Evolutionary conservation across 2,329 filamentous ascomycete genomes (phyloP), one percentile per base, ranked within the genome.

Genomic region (Nemania sp.): DNA sequence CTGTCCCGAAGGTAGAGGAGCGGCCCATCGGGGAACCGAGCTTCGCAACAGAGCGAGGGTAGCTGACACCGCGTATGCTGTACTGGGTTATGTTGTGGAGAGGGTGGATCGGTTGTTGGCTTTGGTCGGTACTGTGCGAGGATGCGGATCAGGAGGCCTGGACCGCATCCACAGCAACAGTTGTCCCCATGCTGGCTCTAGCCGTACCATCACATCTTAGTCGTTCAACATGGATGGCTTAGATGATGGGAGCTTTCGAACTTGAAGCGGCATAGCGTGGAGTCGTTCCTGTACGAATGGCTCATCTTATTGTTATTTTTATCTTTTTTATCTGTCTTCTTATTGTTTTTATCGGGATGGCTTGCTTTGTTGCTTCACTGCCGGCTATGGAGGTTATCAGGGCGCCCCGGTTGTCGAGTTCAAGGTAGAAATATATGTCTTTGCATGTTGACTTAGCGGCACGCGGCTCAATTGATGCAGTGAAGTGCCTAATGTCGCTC

Each of bases 221-320:
- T n/a, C n/a, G n/a, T n/a, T n/a, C n/a, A n/a, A n/a, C n/a, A n/a
- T n/a, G n/a, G n/a, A n/a, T n/a, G n/a, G n/a, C n/a, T n/a, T n/a
- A n/a, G n/a, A n/a, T n/a, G n/a, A n/a, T n/a, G n/a, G n/a, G n/a
- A 26, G 15, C 26, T 22, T 49, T 59, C 28, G 33, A 26, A 30
- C 40, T 44, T 31, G 36, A 51, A 56, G 54, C 57, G 58, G 46
- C 56, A 52, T 49, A 52, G 52, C 57, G 48, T 57, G 30, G 57
- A 48, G 46, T 52, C 52, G 14, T n/a, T 8, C 24, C 28, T 50
- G 17, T 34, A 43, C 17, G 23, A 9, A 2, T 40, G 30, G n/a
- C 17, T 17, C 7, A 28, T 40, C 12, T 31, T 24, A 37, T 15
- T 9, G n/a, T 9, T 12, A 5, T 7, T 22, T 11, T 22, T 30